A percentile compares a stretch with the other conserved stretches of the same genome.
Evolutionary conservation across 176 grass and related monocot species (phyloP).

Genomic region (Cymbopogon citratus): DNA sequence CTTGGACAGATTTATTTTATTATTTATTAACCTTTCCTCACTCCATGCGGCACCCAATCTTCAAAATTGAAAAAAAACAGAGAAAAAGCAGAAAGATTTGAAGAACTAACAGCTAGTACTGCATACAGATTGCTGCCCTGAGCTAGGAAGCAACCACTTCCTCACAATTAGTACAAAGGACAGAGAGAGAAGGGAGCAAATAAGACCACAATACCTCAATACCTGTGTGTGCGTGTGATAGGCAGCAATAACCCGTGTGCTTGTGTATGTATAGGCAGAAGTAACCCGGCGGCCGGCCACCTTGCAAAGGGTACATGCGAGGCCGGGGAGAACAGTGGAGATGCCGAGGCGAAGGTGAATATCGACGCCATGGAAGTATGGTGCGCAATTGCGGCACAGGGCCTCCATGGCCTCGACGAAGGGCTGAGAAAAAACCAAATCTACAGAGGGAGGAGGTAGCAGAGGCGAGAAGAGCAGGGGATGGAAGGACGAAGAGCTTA

Average conservation of each 20-base stretch:
- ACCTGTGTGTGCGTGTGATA: neutral
- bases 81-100: neutral
- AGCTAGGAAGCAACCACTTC: neutral
- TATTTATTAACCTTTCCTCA: neutral
- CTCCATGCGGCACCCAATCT: neutral
- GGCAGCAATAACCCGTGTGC: neutral
- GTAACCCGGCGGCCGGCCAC: neutral
- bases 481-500: too few species aligned
- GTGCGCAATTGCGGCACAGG: conserved; percentile 48
- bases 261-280: neutral
- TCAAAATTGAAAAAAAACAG: neutral
- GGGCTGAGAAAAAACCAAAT: too few species aligned
- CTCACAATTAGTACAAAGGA: neutral
- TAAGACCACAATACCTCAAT: neutral
- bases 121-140: neutral
- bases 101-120: neutral
- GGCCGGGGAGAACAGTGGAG: conserved; percentile 41
- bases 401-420: conserved; percentile 71
- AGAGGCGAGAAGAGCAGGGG: too few species aligned
- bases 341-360: conserved; percentile 48
- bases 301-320: conserved; percentile 46
- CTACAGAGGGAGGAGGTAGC: too few species aligned
- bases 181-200: neutral
- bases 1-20: conserved; percentile 4
- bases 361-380: conserved; percentile 50